phyloP scores from a whole-genome alignment of 2,329 filamentous ascomycete species.

The Diatrype stigma region DNA sequence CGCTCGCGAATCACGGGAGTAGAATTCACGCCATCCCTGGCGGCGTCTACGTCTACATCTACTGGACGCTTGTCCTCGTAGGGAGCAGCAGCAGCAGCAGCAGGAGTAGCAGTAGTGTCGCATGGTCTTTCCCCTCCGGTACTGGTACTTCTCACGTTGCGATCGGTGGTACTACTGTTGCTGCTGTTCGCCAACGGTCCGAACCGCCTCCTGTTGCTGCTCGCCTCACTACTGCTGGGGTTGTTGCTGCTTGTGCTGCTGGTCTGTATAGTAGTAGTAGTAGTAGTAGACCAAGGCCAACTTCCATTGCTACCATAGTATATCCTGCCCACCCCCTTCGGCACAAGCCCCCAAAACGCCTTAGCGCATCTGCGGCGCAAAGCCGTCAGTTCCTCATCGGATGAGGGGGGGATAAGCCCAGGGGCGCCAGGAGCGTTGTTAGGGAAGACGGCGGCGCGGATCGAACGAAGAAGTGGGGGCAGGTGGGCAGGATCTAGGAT shows the following conservation, averaged over 20 bases:
- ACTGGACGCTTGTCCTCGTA: background rate
- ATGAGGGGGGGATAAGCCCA: slow-evolving; percentile 55
- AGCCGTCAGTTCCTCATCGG: slow-evolving; percentile 53
- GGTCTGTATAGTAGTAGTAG: no score
- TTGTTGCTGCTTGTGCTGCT: slow-evolving; percentile 1
- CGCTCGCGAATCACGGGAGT: background rate
- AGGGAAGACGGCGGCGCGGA: slow-evolving; percentile 79
- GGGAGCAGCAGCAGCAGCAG: slow-evolving; percentile 10
- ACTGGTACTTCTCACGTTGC: slow-evolving; percentile 17
- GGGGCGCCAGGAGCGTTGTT: slow-evolving; percentile 71
- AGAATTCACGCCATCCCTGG: background rate
- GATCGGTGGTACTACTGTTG: slow-evolving; percentile 17
- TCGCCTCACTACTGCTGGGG: slow-evolving; percentile 13
- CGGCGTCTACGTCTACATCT: background rate
- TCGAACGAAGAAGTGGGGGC: slow-evolving; percentile 62
- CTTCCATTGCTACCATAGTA: slow-evolving; percentile 40
- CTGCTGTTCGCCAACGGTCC: slow-evolving; percentile 20
- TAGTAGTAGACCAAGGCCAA: slow-evolving; percentile 26
- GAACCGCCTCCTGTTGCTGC: slow-evolving; percentile 28
- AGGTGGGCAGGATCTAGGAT: slow-evolving; percentile 62
- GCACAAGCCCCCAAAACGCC: slow-evolving; percentile 48
- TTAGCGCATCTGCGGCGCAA: slow-evolving; percentile 66
- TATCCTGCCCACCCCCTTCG: slow-evolving; percentile 42
- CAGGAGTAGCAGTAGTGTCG: slow-evolving; percentile 17
- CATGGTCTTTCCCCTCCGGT: slow-evolving; percentile 22